A percentile compares a stretch with the other conserved stretches of the same genome.
phyloP scores from a whole-genome alignment of 192 early-diverging fungal species.

The Gaertneriomyces semiglobifer region DNA sequence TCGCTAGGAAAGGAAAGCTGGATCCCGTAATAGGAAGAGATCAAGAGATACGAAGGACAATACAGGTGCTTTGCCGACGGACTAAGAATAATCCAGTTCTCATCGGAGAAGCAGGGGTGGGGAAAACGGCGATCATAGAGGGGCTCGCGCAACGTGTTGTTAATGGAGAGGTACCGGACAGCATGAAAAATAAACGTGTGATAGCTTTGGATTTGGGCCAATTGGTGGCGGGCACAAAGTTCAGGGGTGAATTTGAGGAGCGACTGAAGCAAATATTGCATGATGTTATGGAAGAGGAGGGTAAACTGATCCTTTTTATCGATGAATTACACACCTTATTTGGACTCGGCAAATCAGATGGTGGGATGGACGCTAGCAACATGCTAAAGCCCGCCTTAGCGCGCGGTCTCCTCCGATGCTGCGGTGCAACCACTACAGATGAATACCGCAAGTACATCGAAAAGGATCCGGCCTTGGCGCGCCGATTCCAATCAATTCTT shows the following conservation, averaged over 20 bases:
- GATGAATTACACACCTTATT: constrained; percentile 88
- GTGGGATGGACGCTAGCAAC: constrained; percentile 88
- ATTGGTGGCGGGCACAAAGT: constrained; percentile 18
- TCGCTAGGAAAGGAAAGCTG: constrained; percentile 76
- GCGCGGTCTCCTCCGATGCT: constrained; percentile 80
- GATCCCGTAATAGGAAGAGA: constrained; percentile 93
- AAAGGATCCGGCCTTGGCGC: constrained; percentile 65
- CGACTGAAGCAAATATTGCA: constrained; percentile 85
- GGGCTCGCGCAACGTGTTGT: constrained; percentile 86
- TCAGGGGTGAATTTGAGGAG: constrained; percentile 87
- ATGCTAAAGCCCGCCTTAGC: constrained; percentile 89
- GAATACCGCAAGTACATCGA: constrained; percentile 85
- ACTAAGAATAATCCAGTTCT: constrained; percentile 81
- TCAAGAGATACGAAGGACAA: constrained; percentile 83
- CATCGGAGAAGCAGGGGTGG: constrained; percentile 67
- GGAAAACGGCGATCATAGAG: constrained; percentile 74
- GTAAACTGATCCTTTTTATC: constrained; percentile 83
- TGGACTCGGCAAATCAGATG: constrained; percentile 77
- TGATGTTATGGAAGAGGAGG: constrained; percentile 78
- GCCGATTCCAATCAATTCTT: constrained; percentile 60
- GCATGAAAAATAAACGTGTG: constrained; percentile 68
- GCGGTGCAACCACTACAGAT: constrained; percentile 84
- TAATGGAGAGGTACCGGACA: constrained; percentile 76
- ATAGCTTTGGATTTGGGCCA: constrained; percentile 83
- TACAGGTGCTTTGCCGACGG: constrained; percentile 74